Percentiles rank a stretch among this genome's conserved stretches.
These are phyloP conservation scores for Mycena rosella DNA, from an alignment of 768 basidiomycete genomes.

Conservation along the genomic window DNA sequence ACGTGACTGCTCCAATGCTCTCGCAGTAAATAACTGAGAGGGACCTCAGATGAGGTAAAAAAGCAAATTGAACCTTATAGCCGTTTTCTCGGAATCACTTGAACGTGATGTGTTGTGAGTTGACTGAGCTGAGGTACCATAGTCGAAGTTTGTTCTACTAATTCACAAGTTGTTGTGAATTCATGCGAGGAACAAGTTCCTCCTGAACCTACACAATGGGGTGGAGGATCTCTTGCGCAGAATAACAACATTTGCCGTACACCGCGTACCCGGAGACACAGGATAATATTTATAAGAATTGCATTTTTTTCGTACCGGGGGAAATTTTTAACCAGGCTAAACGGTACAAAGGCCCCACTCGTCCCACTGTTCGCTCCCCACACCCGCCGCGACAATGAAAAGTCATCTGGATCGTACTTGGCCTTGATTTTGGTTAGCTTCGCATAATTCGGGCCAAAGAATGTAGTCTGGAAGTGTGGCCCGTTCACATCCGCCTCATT, in stretches of 20 bases:
- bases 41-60: too few species aligned
- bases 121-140: background rate
- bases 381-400: slow-evolving; percentile 50
- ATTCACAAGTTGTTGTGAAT: slow-evolving; percentile 1
- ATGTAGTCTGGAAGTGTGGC: too few species aligned
- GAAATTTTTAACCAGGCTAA: slow-evolving; percentile 5
- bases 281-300: slow-evolving; percentile 19
- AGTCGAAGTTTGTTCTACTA: background rate
- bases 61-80: too few species aligned
- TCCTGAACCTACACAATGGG: slow-evolving; percentile 11
- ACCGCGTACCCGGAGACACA: slow-evolving; percentile 12
- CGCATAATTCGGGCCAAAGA: too few species aligned
- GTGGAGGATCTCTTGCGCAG: slow-evolving; percentile 8
- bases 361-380: slow-evolving; percentile 50
- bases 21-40: too few species aligned
- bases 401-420: too few species aligned
- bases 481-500: too few species aligned
- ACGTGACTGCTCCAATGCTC: too few species aligned
- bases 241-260: slow-evolving; percentile 8
- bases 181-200: slow-evolving; percentile 9
- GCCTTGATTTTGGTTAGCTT: too few species aligned
- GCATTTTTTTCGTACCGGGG: slow-evolving; percentile 18
- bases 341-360: slow-evolving; percentile 43
- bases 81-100: slow-evolving; percentile 1
- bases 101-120: background rate